A percentile compares a stretch with the other conserved stretches of the same genome.
Conservation (phyloP, 768 basidiomycete species). For the Trichaptum fuscoviolaceum region DNA sequence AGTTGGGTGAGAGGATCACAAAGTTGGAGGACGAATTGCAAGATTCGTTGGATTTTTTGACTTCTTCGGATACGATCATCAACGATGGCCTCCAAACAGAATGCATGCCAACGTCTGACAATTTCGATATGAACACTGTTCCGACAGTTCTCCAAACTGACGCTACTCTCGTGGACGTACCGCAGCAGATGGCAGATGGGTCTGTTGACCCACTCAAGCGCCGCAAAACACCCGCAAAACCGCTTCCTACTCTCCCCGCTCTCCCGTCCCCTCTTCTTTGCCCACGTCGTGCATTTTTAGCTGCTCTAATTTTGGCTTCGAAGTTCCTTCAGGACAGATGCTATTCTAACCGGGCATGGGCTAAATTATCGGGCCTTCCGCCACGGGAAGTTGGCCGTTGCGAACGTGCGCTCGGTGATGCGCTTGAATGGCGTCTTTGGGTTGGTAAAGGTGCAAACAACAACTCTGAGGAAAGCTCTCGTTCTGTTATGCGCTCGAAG, state of each 20-base stretch:
- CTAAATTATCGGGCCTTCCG: slow-evolving; percentile 84
- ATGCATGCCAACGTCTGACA: background rate
- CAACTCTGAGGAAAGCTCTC: slow-evolving; percentile 26
- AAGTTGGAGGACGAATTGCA: slow-evolving; percentile 1
- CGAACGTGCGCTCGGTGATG: slow-evolving; percentile 82
- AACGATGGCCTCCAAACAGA: background rate
- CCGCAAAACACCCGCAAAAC: slow-evolving; percentile 8
- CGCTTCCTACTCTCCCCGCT: slow-evolving; percentile 31
- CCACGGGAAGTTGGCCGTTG: slow-evolving; percentile 83
- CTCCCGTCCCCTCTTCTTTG: slow-evolving; percentile 83
- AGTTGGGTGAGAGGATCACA: slow-evolving; percentile 37
- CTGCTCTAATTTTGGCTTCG: slow-evolving; percentile 80
- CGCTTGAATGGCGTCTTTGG: slow-evolving; percentile 90
- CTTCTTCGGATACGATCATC: background rate
- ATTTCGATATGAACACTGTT: background rate
- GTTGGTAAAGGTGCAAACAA: slow-evolving; percentile 62
- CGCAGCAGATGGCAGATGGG: background rate
- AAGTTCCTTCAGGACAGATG: slow-evolving; percentile 94
- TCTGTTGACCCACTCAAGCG: background rate
- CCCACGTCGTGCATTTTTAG: slow-evolving; percentile 84
- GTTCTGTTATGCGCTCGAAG: slow-evolving; percentile 39
- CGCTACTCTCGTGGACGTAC: background rate
- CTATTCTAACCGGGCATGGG: slow-evolving; percentile 93
- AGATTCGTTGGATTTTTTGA: background rate
- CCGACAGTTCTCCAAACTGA: background rate